Base-by-base conservation (phyloP, 495 filamentous ascomycete species). In the Penicillium maclennaniae region DNA sequence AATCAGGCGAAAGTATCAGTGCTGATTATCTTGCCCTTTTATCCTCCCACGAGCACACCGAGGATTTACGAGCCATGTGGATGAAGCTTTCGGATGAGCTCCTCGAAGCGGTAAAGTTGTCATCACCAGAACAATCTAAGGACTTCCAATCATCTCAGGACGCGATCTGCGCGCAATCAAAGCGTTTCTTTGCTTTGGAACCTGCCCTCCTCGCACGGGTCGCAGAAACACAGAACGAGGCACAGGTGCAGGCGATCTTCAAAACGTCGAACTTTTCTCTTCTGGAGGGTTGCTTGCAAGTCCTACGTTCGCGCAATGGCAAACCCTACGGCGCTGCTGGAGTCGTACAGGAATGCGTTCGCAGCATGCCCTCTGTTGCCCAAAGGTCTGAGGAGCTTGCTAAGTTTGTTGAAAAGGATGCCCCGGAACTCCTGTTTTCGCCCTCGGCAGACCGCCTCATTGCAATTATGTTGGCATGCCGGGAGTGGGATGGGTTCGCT, bases 311-410 rank as follows among this genome's bases (percentile, higher is more conserved):
- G 23, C 75, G 87, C 43, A 88, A 91, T 55, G 90, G 89, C 41
- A 93, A 93, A 60, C 87, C 89, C 0, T 95, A 88, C 59, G 88
- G 87, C 14, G 87, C 87, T 14, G 88, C 91, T 17, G 80, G 79
- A 6, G 75, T 83, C 4, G 61, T 93, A 4, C 75, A 81, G 53
- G 69, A 75, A 38, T 74, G 72, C 47, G 56, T 79, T 39, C 66
- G 69, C 39, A 66, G 56, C n/a, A 61, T 82, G 19, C 72, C 76
- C 0, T 69, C 68, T 17, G 51, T 78, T 27, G 67, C 68, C 3
- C 62, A 68, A 43, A 40, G 45, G 2, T 77, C 69, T 0, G 49
- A 62, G 15, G 57, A 66, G 12, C 54, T 84, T 17, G 41, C 68
- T 17, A 46, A 47, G 7, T 82, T 83, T 58, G 55, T 79, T 3